Base-by-base conservation (phyloP, 2,329 filamentous ascomycete species). In the Blumeria graminis region DNA sequence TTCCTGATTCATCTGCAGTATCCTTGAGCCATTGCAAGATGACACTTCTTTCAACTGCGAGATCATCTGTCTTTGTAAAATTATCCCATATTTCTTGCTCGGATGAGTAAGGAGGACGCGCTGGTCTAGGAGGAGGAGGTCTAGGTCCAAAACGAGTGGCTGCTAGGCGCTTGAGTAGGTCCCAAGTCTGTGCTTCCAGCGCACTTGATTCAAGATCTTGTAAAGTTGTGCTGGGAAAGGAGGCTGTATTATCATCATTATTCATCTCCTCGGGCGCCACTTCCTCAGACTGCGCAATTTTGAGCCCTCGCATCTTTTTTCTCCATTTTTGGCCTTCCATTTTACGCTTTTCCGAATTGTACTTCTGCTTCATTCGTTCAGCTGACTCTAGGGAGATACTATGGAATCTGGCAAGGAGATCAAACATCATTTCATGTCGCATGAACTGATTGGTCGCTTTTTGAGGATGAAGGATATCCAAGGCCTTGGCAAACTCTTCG, bases 161-260 rank as follows among this genome's bases (percentile, higher is more conserved):
- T 55, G 94, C 75, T 38, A 68, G 59, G 38, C 64, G 62, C 53
- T 80, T 76, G 58, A 96, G 71, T 33, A 96, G 73, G 65, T 93
- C 82, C 92, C 92, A 98, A 0, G 88, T 92, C 63, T 93, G 86
- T 43, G 81, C 79, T 69, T 98, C 92, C 60, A 84, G 76, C 68
- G 93, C 81, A 74, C 87, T 83, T 57, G 78, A 76, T 64, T 76
- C 73, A 11, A 82, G 65, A 59, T 78, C 74, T 56, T 73, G 66
- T 18, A 73, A 64, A 46, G 67, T 69, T 35, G 69, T 65, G 64
- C 58, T 62, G 41, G 54, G 43, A 32, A 60, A 55, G 33, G 58
- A 28, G 10, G 52, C 52, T 8, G 58, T 57, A 38, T 63, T 62
- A 14, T 73, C 71, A 43, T 65, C 66, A 43, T 76, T 75, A 59